phyloP scores from a whole-genome alignment of 2,329 filamentous ascomycete genomes.

The Colletotrichum shisoi region DNA sequence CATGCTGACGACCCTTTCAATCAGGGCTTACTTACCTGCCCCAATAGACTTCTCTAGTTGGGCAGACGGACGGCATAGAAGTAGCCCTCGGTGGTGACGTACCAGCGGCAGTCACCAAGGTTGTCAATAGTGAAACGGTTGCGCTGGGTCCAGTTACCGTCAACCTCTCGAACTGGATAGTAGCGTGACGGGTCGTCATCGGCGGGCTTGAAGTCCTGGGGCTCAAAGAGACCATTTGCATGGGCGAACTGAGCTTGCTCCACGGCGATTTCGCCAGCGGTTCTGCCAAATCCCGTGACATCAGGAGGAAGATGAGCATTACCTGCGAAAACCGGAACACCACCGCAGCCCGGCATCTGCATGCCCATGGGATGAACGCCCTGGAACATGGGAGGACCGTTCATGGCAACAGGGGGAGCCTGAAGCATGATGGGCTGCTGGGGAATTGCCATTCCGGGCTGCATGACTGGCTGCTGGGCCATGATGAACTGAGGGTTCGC shows the following conservation, averaged over 20 bases:
- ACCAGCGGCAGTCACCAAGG: conserved; percentile 66
- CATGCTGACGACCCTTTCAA: neutral
- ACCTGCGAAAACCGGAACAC: conserved; percentile 47
- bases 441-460: conserved; percentile 39
- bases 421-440: conserved; percentile 46
- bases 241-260: conserved; percentile 60
- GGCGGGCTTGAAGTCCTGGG: conserved; percentile 69
- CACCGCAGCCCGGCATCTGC: conserved; percentile 21
- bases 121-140: conserved; percentile 68
- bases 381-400: conserved; percentile 26
- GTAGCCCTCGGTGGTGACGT: conserved; percentile 62
- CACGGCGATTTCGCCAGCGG: conserved; percentile 56
- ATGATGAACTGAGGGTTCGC: conserved; percentile 46
- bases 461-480: conserved; percentile 47
- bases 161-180: conserved; percentile 68
- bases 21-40: neutral
- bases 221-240: conserved; percentile 60
- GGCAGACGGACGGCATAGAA: conserved; percentile 69
- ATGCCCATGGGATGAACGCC: conserved; percentile 30
- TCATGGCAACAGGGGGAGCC: conserved; percentile 41
- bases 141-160: conserved; percentile 67
- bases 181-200: conserved; percentile 67
- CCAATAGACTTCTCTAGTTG: conserved; percentile 42
- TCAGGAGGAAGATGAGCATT: conserved; percentile 56
- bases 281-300: conserved; percentile 62